phyloP scores from a whole-genome alignment of 2,329 filamentous ascomycete genomes.

The Lasiodiplodia sp. region DNA sequence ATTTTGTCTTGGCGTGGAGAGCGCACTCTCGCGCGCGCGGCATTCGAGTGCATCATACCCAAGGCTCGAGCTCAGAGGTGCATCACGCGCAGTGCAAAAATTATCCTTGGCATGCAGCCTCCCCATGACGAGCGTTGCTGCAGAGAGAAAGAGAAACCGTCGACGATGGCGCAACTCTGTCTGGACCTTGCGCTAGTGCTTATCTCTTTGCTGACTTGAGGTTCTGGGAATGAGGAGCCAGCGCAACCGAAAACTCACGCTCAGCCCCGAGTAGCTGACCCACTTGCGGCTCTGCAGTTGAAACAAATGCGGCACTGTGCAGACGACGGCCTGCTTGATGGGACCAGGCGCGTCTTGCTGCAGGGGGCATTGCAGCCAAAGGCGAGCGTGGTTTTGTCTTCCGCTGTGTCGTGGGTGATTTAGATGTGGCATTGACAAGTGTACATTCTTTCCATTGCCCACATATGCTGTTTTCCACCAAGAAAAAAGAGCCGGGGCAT shows the following conservation, averaged over 20 bases:
- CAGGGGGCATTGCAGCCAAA: too few relatives aligned
- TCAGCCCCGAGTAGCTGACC: neutral
- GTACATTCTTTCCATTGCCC: too few relatives aligned
- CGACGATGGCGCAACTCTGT: neutral
- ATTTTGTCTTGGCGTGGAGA: neutral
- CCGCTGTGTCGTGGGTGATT: too few relatives aligned
- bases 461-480: too few relatives aligned
- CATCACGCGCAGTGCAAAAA: neutral
- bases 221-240: neutral
- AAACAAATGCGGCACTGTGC: neutral
- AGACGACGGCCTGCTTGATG: neutral
- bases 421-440: too few relatives aligned
- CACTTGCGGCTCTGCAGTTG: conserved; percentile 4
- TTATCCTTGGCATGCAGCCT: neutral
- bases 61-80: neutral
- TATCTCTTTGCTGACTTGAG: neutral
- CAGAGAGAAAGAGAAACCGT: neutral
- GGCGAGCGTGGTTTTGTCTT: too few relatives aligned
- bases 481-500: too few relatives aligned
- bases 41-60: neutral
- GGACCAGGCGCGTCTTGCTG: neutral
- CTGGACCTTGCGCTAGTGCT: conserved; percentile 23
- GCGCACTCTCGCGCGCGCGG: neutral
- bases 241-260: neutral
- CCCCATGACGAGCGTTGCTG: neutral